Percentiles rank a stretch among this genome's conserved stretches.
phyloP scores from a whole-genome alignment of 768 basidiomycete genomes.

The Russula compacta region DNA sequence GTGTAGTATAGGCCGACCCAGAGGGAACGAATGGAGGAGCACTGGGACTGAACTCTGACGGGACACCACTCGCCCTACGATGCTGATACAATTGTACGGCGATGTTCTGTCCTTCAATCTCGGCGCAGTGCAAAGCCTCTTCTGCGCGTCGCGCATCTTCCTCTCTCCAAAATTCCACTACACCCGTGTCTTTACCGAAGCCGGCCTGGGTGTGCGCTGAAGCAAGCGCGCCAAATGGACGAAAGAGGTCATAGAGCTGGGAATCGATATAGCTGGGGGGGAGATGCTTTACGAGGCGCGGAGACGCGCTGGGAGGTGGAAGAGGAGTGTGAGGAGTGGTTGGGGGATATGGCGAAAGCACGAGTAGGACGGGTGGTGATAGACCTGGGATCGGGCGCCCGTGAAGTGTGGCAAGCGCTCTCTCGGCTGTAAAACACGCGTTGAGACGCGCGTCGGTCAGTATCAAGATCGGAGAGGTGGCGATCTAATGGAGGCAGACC shows the following conservation, averaged over 20 bases:
- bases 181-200: slow-evolving; percentile 67
- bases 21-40: slow-evolving; percentile 73
- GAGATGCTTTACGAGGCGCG: slow-evolving; percentile 79
- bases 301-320: slow-evolving; percentile 66
- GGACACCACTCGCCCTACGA: slow-evolving; percentile 41
- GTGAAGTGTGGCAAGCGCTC: slow-evolving; percentile 78
- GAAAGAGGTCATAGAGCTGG: slow-evolving; percentile 76
- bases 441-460: slow-evolving; percentile 8
- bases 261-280: slow-evolving; percentile 59
- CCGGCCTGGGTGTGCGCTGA: slow-evolving; percentile 66
- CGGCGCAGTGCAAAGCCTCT: slow-evolving; percentile 74
- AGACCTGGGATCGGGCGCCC: slow-evolving; percentile 59
- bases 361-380: slow-evolving; percentile 48
- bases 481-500: slow-evolving; percentile 33
- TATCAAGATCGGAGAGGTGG: background rate
- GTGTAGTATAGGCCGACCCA: slow-evolving; percentile 41
- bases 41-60: slow-evolving; percentile 60
- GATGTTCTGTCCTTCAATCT: slow-evolving; percentile 78
- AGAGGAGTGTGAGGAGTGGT: slow-evolving; percentile 66
- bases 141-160: slow-evolving; percentile 75
- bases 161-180: slow-evolving; percentile 83
- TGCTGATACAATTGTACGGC: slow-evolving; percentile 73
- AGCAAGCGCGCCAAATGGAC: slow-evolving; percentile 75
- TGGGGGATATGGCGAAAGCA: slow-evolving; percentile 77
- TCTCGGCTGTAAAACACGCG: slow-evolving; percentile 54